A percentile compares a stretch with the other conserved stretches of the same genome.
These are phyloP conservation scores for Rutstroemia sydowiana DNA, from an alignment of 2,329 filamentous ascomycete species.

Conservation along the genomic window DNA sequence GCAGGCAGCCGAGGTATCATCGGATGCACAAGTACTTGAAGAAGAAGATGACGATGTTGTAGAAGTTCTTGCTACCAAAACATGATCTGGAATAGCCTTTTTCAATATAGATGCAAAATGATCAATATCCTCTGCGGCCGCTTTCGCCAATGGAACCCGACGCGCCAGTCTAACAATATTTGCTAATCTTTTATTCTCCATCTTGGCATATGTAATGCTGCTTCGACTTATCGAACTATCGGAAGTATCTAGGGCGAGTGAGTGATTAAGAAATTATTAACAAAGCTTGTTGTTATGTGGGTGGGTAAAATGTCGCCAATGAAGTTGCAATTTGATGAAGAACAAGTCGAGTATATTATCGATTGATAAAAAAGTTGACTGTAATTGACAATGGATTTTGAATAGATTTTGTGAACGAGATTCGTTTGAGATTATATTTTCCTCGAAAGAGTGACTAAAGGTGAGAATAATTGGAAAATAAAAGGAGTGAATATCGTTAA, in stretches of 20 bases:
- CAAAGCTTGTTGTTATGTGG: neutral
- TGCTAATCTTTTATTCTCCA: constrained; percentile 20
- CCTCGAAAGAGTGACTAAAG: constrained; percentile 29
- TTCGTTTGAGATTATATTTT: neutral
- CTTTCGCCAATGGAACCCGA: constrained; percentile 16
- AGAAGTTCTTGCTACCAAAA: constrained; percentile 20
- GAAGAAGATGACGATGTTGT: constrained; percentile 19
- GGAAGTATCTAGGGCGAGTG: neutral
- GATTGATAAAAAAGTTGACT: no score
- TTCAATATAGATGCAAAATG: constrained; percentile 22
- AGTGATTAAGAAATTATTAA: constrained; percentile 3
- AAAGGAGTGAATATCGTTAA: neutral
- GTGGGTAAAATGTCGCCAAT: constrained; percentile 3
- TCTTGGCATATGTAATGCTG: constrained; percentile 10
- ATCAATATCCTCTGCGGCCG: constrained; percentile 14
- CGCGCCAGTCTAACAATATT: constrained; percentile 25
- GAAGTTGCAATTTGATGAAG: constrained; percentile 15
- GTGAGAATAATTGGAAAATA: constrained; percentile 27
- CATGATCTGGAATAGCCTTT: constrained; percentile 20
- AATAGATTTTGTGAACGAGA: neutral
- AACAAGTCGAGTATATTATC: neutral
- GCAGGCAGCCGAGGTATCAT: constrained; percentile 36
- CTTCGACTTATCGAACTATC: constrained; percentile 4
- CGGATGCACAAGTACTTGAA: constrained; percentile 30
- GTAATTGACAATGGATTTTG: neutral